Base-by-base conservation (phyloP, 129 eudicot genomes). In the Flaveria linearis region DNA sequence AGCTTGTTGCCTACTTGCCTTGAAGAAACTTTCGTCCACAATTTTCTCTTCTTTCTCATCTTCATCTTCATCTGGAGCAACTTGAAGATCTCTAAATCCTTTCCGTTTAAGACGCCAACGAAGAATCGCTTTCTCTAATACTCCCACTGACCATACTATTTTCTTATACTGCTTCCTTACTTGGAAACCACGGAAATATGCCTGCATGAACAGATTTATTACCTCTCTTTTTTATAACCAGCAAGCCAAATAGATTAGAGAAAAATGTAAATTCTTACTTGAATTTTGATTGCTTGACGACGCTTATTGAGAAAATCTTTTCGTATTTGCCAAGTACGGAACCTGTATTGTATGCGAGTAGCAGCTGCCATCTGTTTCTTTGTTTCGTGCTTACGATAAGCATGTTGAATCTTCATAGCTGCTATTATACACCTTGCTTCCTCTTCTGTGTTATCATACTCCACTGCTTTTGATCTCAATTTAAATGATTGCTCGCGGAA, bases 371-470 rank as follows among this genome's bases (percentile, higher is more conserved):
- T 86, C 78, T 87, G 81, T 82, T 89, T 94, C 53, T 78, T 80
- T 2, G 83, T 83, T 70, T 89, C 97, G 36, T 84, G 85, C 72
- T 85, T 87, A 41, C 97, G 90, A 53, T 68, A 94, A 3, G 99
- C 99, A 74, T 95, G 97, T 72, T 95, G 99, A 81, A 95, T 95
- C 84, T 80, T 95, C 99, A 95, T 91, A 33, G 99, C 99, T 20
- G 99, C 97, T 73, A 91, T 78, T 75, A 95, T 91, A 52, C 83
- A 77, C 12, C 92, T 89, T 45, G 97, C 99, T 85, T 95, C 97
- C 13, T 75, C 82, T 81, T 91, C 99, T 22, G 92, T 84, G 81
- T 86, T 91, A 20, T 80, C 67, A 22, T 62, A 76, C 83, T 88
- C 83, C 43, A 85, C 85, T 23, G 84, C 92, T 53, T 83, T 82